Evolutionary conservation across 2,329 filamentous ascomycete genomes (phyloP), one percentile per base, ranked within the genome.

Genomic region (Diaporthe batatas): DNA sequence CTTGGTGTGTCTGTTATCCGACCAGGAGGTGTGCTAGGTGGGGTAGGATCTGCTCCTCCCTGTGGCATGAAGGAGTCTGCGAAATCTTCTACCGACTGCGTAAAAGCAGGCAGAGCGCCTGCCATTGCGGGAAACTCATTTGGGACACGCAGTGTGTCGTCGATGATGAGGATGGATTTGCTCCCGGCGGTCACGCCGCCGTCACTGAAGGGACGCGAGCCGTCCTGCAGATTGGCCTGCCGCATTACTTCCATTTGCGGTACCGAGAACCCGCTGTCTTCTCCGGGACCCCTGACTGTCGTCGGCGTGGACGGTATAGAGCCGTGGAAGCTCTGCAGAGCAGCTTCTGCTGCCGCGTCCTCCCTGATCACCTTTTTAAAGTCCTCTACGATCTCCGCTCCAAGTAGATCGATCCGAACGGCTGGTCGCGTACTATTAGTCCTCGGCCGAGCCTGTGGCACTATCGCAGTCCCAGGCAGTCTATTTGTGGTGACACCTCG

Each of bases 151-250:
- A 87, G 76, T 0, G 91, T 92, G 42, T 90, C 90, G 73, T 97
- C 94, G 47, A 97, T 91, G 78, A 98, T 97, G 71, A 98, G 88
- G 76, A 98, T 97, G 0, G 94, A 97, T 79, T 95, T 92, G 85
- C 94, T 97, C n/a, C 94, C 93, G 14, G 87, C 87, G 0, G 94
- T 96, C 57, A 96, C 89, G 7, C 82, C 88, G 76, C 85, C 84
- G 73, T 90, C 88, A 75, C 88, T 90, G 16, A 80, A 77, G 1
- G 87, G 86, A 57, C 87, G 82, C 73, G 73, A 82, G 11, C 82
- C 76, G 7, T 79, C 74, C 8, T 79, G 78, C 6, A 77, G 76
- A 6, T 82, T 77, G 29, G 80, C 78, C n/a, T 83, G 81, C n/a
- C 84, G 81, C 7, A 81, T 79, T 25, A 82, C 83, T 32, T 86